A percentile compares a stretch with the other conserved stretches of the same genome.
These are phyloP conservation scores for Aspergillus piperis DNA, from an alignment of 2,329 filamentous ascomycete species.

Conservation along the genomic window DNA sequence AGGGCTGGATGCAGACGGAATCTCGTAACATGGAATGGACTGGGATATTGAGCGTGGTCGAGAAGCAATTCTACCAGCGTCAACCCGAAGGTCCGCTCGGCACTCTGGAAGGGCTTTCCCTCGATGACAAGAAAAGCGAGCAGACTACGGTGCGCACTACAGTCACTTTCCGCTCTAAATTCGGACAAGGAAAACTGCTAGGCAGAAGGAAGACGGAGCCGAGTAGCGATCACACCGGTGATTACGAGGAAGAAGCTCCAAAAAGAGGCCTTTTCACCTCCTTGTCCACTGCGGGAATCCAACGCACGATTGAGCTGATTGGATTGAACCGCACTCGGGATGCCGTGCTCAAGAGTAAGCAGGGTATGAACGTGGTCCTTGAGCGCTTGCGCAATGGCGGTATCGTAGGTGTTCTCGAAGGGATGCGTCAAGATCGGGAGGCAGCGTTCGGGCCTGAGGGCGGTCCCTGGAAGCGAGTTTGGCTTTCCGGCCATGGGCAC, in stretches of 20 bases:
- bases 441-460: constrained; percentile 38
- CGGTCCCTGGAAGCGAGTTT: constrained; percentile 45
- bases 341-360: constrained; percentile 62
- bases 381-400: constrained; percentile 65
- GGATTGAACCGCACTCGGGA: constrained; percentile 62
- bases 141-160: constrained; percentile 61
- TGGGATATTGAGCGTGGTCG: constrained; percentile 63
- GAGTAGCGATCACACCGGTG: constrained; percentile 37
- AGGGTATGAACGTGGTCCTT: constrained; percentile 68
- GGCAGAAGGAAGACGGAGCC: constrained; percentile 42
- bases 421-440: constrained; percentile 65
- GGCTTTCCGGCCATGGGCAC: constrained; percentile 37
- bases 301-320: constrained; percentile 65
- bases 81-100: constrained; percentile 34
- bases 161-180: constrained; percentile 62
- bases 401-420: constrained; percentile 68
- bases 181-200: constrained; percentile 59
- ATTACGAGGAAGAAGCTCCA: constrained; percentile 53
- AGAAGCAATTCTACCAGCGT: constrained; percentile 60
- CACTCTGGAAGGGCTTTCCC: constrained; percentile 32
- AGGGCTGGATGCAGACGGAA: constrained; percentile 68
- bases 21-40: constrained; percentile 67
- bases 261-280: constrained; percentile 60
- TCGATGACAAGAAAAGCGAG: constrained; percentile 42
- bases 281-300: constrained; percentile 61